Percentiles rank a stretch among this genome's conserved stretches.
Evolutionary conservation across 306 rosid species (phyloP).

Genomic region (Casuarina equisetifolia): DNA sequence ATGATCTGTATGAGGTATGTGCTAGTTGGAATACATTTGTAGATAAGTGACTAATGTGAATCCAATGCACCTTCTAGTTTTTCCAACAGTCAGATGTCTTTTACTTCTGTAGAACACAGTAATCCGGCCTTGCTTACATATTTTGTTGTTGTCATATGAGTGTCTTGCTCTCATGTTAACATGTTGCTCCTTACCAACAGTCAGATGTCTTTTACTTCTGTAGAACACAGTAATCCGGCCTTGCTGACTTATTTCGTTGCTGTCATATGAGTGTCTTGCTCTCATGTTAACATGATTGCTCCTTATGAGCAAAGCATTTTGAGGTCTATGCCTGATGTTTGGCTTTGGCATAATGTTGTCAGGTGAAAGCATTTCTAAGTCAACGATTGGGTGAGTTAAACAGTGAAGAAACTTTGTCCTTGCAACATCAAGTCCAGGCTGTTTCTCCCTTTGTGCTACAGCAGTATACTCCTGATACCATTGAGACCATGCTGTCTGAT

Average conservation of each 20-base stretch:
- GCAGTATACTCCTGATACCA: constrained; percentile 75
- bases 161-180: too few species aligned
- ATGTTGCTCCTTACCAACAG: not conserved
- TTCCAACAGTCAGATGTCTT: not conserved
- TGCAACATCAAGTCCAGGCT: constrained; percentile 94
- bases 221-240: constrained; percentile 10
- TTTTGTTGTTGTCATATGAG: constrained; percentile 10
- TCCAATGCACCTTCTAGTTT: not conserved
- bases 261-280: not conserved
- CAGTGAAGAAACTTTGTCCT: constrained; percentile 74
- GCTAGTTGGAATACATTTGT: not conserved
- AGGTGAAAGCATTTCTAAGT: constrained; percentile 79
- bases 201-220: not conserved
- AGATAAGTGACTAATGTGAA: constrained; percentile 9
- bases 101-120: constrained; percentile 15
- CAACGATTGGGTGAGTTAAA: constrained; percentile 74
- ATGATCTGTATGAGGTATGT: constrained; percentile 84
- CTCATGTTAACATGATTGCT: too few species aligned
- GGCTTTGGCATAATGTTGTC: constrained; percentile 31
- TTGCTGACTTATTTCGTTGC: constrained; percentile 13
- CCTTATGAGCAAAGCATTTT: not conserved
- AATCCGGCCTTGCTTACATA: constrained; percentile 9
- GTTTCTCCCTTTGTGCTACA: constrained; percentile 84
- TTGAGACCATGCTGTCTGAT: constrained; percentile 65
- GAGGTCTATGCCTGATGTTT: constrained; percentile 15